Conservation (phyloP, 257 asterid genomes). For the Fraxinus anomala region DNA sequence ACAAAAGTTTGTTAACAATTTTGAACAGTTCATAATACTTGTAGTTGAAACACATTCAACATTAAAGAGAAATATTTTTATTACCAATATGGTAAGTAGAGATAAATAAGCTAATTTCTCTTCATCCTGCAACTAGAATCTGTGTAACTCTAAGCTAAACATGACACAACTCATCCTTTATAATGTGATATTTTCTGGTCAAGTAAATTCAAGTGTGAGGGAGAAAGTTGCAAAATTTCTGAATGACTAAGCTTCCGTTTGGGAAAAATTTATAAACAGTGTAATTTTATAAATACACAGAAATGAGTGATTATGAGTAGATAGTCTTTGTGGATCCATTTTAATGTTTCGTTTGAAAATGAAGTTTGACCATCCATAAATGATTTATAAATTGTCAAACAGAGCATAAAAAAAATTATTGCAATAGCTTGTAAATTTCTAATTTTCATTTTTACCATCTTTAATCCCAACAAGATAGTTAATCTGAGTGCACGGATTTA, state of each 20-base stretch:
- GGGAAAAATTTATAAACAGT: no score
- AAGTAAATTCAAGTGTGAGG: not conserved
- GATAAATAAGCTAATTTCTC: not conserved
- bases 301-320: no score
- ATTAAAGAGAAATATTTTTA: not conserved
- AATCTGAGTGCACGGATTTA: not conserved
- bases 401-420: not conserved
- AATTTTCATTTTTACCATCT: not conserved
- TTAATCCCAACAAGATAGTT: not conserved
- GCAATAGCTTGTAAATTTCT: not conserved
- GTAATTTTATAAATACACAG: no score
- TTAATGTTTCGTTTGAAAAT: no score
- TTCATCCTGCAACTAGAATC: not conserved
- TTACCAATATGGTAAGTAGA: not conserved
- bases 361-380: no score
- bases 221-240: not conserved
- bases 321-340: no score
- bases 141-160: not conserved
- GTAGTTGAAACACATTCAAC: not conserved
- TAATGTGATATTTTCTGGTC: not conserved
- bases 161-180: not conserved
- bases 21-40: not conserved
- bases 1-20: not conserved
- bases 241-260: not conserved
- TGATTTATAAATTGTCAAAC: no score